A percentile compares a stretch with the other conserved stretches of the same genome.
phyloP scores from a whole-genome alignment of 352 stramenopile genomes.

The Pythium aristosporum region DNA sequence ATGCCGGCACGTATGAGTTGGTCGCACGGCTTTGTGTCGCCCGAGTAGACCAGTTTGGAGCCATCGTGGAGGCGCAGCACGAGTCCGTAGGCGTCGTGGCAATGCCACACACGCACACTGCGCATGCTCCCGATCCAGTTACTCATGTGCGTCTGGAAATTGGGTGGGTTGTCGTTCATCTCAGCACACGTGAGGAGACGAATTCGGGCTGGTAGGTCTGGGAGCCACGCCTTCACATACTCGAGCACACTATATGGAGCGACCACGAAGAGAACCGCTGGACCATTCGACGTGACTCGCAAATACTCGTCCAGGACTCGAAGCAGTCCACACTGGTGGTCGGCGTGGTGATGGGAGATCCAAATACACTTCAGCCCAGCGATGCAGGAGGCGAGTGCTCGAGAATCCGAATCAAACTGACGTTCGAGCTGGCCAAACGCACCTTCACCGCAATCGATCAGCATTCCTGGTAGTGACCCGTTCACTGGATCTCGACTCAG shows the following conservation, averaged over 20 bases:
- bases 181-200: conserved; percentile 44
- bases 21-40: conserved; percentile 91
- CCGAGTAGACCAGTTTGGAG: conserved; percentile 88
- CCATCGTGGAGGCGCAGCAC: conserved; percentile 51
- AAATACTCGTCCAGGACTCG: conserved; percentile 80
- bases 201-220: conserved; percentile 28
- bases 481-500: conserved; percentile 25
- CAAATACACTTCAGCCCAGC: conserved; percentile 88
- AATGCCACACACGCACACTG: conserved; percentile 80
- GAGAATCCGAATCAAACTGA: conserved; percentile 39
- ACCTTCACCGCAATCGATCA: conserved; percentile 96
- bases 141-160: conserved; percentile 36
- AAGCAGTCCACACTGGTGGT: conserved; percentile 96
- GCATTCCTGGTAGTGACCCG: conserved; percentile 38
- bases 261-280: conserved; percentile 37
- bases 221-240: conserved; percentile 57
- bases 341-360: conserved; percentile 97
- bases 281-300: conserved; percentile 17
- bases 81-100: conserved; percentile 74
- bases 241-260: conserved; percentile 54
- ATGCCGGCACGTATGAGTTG: conserved; percentile 52
- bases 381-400: conserved; percentile 34
- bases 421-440: conserved; percentile 91
- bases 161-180: conserved; percentile 45
- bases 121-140: conserved; percentile 35